phyloP scores from a whole-genome alignment of 2,329 filamentous ascomycete genomes.

The Westerdykella sp. region DNA sequence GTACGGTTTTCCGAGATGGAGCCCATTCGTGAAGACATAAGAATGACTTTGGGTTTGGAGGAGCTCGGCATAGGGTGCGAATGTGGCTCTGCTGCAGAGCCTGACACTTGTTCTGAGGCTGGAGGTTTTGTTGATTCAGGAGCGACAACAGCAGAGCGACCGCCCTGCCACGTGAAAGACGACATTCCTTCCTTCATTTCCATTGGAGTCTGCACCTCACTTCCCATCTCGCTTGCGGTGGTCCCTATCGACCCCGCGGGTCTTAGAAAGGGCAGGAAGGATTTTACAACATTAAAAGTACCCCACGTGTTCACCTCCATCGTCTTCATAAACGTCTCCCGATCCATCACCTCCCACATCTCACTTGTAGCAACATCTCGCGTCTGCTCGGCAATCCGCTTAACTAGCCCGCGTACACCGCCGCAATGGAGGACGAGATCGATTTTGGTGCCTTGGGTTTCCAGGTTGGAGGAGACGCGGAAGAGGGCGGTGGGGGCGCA shows the following conservation, averaged over 20 bases:
- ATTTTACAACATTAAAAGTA: slow-evolving; percentile 37
- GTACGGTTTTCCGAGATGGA: slow-evolving; percentile 36
- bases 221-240: background rate
- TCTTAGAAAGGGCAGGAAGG: slow-evolving; percentile 34
- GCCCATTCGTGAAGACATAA: slow-evolving; percentile 44
- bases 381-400: slow-evolving; percentile 14
- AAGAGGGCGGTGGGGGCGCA: slow-evolving; percentile 9
- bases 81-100: background rate
- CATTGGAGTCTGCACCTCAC: background rate
- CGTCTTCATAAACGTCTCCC: slow-evolving; percentile 34
- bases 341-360: slow-evolving; percentile 37
- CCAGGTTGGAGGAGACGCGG: slow-evolving; percentile 6
- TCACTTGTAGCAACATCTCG: slow-evolving; percentile 38
- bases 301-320: slow-evolving; percentile 41
- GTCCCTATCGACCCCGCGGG: background rate
- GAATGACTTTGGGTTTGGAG: slow-evolving; percentile 29
- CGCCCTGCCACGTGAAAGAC: too few species aligned
- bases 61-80: background rate
- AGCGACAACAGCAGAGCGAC: too few species aligned
- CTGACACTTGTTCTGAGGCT: background rate
- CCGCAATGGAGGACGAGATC: slow-evolving; percentile 41
- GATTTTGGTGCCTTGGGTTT: slow-evolving; percentile 18
- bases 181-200: too few species aligned
- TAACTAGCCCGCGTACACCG: slow-evolving; percentile 42
- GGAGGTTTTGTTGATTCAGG: background rate